Conservation (phyloP, 2,329 filamentous ascomycete species). For the Dactylellina leptospora region DNA sequence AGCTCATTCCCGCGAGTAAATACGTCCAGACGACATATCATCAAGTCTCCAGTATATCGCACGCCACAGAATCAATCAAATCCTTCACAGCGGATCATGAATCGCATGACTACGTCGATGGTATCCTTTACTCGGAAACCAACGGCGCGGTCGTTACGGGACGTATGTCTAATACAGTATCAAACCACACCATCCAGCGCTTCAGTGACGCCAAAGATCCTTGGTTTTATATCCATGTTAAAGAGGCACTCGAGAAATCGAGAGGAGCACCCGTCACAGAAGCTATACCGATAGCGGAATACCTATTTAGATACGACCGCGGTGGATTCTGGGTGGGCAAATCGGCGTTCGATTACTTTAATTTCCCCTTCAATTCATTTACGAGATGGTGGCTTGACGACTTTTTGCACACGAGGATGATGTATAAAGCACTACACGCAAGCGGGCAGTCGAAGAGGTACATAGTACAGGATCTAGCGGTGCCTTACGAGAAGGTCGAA, state of each 20-base stretch:
- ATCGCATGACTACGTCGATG: conserved; percentile 72
- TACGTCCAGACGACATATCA: conserved; percentile 71
- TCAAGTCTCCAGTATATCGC: conserved; percentile 29
- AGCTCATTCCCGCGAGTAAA: conserved; percentile 64
- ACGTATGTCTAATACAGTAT: conserved; percentile 65
- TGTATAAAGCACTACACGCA: conserved; percentile 73
- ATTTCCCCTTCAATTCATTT: conserved; percentile 71
- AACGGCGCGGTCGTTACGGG: conserved; percentile 71
- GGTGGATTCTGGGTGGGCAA: conserved; percentile 74
- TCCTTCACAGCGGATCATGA: conserved; percentile 62
- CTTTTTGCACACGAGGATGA: conserved; percentile 71
- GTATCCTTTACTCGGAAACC: conserved; percentile 69
- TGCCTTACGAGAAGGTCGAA: conserved; percentile 44
- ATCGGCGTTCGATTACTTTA: conserved; percentile 72
- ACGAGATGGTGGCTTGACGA: conserved; percentile 70
- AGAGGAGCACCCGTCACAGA: conserved; percentile 60
- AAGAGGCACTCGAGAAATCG: conserved; percentile 56
- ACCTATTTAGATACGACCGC: conserved; percentile 76
- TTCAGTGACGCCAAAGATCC: conserved; percentile 71
- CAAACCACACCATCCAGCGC: conserved; percentile 59
- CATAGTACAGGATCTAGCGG: conserved; percentile 52
- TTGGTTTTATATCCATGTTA: conserved; percentile 78
- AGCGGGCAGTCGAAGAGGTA: conserved; percentile 65
- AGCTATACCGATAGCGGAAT: conserved; percentile 71
- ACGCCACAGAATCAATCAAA: conserved; percentile 59